Base-by-base conservation (phyloP, 331 rosid species). In the Saraca asoca region DNA sequence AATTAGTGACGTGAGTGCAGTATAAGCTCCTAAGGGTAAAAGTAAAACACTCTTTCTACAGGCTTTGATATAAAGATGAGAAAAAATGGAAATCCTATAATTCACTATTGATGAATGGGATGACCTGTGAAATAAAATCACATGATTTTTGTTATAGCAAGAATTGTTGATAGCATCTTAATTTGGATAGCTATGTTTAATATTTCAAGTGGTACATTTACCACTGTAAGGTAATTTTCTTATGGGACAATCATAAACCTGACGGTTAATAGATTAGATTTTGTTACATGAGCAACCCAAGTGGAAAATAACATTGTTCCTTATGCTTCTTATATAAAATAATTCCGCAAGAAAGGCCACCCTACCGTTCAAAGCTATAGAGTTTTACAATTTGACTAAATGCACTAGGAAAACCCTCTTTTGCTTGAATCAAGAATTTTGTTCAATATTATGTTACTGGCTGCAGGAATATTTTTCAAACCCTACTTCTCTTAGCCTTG, bases 391-490 rank as follows among this genome's bases (percentile, higher is more conserved):
- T 54, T 72, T 16, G 31, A 13, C 50, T 73, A 34, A 33, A 18
- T 62, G 54, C 4, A 5, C 38, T 16, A 17, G 9, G 51, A 33
- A 33, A 51, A 71, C 2, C 9, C 51, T 54, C 42, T 56, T 61
- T n/a, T 45, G 13, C 53, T 37, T 46, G 29, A 49, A n/a, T 61
- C 14, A 44, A 56, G 39, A 68, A 66, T 55, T 55, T 59, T 64
- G 13, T 51, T 60, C 45, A 14, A 44, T 54, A 31, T 75, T 38
- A 52, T 65, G 74, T 38, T 67, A n/a, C 35, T 81, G 66, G 45
- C 50, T 70, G 77, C 85, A 92, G 98, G 98, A 92, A 79, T 74
- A 81, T 54, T 92, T 92, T 81, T 89, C 94, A 60, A 89, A 87
- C 73, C 96, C 98, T 67, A 71, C 76, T 78, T 71, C 95, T 72